Evolutionary conservation across 1,284 basidiomycete genomes (phyloP).

Genomic region (Blastosporella zonata): DNA sequence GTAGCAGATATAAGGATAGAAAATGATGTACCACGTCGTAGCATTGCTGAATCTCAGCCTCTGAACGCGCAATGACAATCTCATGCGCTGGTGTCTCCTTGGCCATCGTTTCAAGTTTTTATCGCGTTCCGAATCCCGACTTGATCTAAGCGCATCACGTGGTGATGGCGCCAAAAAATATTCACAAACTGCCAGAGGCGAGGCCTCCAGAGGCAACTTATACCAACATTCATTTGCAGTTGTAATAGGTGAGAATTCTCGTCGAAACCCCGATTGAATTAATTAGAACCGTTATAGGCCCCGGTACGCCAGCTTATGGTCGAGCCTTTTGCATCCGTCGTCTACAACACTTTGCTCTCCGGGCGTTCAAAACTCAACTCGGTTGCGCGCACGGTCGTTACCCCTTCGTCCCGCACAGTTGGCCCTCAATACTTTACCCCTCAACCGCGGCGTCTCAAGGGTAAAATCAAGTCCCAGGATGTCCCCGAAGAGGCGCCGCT

Average conservation of each 20-base stretch:
- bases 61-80: slow-evolving; percentile 44
- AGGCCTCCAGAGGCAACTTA: not conserved
- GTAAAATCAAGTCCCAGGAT: slow-evolving; percentile 46
- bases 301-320: too few relatives aligned
- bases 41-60: slow-evolving; percentile 50
- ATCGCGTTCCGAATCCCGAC: too few relatives aligned
- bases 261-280: too few relatives aligned
- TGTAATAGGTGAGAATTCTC: not conserved
- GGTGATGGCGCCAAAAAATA: slow-evolving; percentile 9
- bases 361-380: slow-evolving; percentile 34
- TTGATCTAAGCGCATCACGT: slow-evolving; percentile 6
- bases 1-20: not conserved
- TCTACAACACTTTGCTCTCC: slow-evolving; percentile 49
- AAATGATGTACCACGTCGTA: slow-evolving; percentile 42
- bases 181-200: slow-evolving; percentile 16
- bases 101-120: slow-evolving; percentile 4
- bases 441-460: slow-evolving; percentile 42
- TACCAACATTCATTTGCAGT: not conserved
- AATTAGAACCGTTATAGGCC: too few relatives aligned
- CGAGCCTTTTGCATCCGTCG: slow-evolving; percentile 51
- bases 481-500: slow-evolving; percentile 25
- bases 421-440: slow-evolving; percentile 55
- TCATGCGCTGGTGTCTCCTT: slow-evolving; percentile 45
- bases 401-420: slow-evolving; percentile 24
- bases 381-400: slow-evolving; percentile 26